Percentiles rank a stretch among this genome's conserved stretches.
Conservation (phyloP, 192 early-diverging fungal species). For the Anaeromyces robustus region DNA sequence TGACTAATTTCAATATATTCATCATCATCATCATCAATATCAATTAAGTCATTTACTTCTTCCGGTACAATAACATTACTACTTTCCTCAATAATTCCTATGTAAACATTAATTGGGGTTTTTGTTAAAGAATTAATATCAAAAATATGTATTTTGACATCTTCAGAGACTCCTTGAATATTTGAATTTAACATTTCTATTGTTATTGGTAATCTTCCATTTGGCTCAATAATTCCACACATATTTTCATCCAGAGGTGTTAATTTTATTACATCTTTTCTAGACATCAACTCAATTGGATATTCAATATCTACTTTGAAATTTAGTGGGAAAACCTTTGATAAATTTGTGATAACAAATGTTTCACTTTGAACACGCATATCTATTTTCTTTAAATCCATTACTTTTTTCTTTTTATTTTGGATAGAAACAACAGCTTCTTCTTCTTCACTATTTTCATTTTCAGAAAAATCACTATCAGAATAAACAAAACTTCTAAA, state of each 20-base stretch:
- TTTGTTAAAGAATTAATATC: slow-evolving; percentile 49
- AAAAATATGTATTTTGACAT: slow-evolving; percentile 53
- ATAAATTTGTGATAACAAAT: slow-evolving; percentile 48
- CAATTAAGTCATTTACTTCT: neutral
- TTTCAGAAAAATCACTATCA: slow-evolving; percentile 33
- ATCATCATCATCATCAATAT: neutral
- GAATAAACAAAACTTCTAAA: slow-evolving; percentile 43
- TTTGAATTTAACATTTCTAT: slow-evolving; percentile 43
- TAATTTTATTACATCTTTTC: slow-evolving; percentile 37
- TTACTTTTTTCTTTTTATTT: neutral
- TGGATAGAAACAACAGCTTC: neutral
- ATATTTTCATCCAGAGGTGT: slow-evolving; percentile 36
- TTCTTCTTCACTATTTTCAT: slow-evolving; percentile 6
- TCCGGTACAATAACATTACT: neutral
- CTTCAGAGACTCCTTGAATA: slow-evolving; percentile 50
- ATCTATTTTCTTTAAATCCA: neutral
- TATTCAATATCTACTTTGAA: slow-evolving; percentile 57
- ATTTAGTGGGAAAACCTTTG: slow-evolving; percentile 35
- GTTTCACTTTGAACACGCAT: slow-evolving; percentile 15
- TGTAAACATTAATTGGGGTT: slow-evolving; percentile 35
- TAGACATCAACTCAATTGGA: slow-evolving; percentile 53
- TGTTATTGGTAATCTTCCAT: slow-evolving; percentile 29
- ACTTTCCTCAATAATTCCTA: slow-evolving; percentile 45
- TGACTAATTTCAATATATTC: neutral
- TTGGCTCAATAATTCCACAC: slow-evolving; percentile 38